These are phyloP conservation scores for Asclepias syriaca DNA, from an alignment of 257 asterid species.

Conservation along the genomic window DNA sequence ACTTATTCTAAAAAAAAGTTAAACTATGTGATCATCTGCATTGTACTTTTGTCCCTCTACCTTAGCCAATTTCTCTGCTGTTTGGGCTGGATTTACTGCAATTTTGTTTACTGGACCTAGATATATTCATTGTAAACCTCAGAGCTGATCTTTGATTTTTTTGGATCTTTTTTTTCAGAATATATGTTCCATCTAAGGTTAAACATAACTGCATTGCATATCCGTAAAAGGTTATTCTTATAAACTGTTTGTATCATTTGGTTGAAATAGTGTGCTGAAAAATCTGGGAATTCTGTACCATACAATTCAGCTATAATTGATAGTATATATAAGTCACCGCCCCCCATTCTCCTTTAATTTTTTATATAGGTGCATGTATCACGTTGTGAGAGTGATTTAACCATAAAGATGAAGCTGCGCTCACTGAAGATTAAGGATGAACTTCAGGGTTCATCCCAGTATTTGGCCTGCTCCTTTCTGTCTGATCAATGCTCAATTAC, in stretches of 20 bases:
- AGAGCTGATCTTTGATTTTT: background rate
- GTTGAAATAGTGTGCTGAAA: background rate
- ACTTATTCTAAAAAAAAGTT: background rate
- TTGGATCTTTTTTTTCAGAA: background rate
- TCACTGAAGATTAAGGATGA: conserved; percentile 88
- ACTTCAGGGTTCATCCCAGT: conserved; percentile 74
- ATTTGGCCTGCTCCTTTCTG: conserved; percentile 79
- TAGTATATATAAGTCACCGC: background rate
- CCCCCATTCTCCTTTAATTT: too few species aligned
- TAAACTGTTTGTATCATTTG: background rate
- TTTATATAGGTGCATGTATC: conserved; percentile 69
- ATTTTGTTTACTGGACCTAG: background rate
- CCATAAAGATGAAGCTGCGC: conserved; percentile 83
- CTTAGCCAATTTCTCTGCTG: too few species aligned
- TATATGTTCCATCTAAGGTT: background rate
- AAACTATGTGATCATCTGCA: background rate
- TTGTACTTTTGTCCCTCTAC: background rate
- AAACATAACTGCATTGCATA: background rate
- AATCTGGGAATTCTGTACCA: background rate
- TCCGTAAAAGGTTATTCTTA: background rate
- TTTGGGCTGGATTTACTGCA: background rate
- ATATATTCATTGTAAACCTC: background rate
- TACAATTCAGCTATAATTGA: background rate
- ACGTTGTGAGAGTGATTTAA: conserved; percentile 60
- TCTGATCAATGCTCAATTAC: conserved; percentile 44